These are phyloP conservation scores for Sporothrix pseudoabietina DNA, from an alignment of 2,329 filamentous ascomycete genomes.

Conservation along the genomic window DNA sequence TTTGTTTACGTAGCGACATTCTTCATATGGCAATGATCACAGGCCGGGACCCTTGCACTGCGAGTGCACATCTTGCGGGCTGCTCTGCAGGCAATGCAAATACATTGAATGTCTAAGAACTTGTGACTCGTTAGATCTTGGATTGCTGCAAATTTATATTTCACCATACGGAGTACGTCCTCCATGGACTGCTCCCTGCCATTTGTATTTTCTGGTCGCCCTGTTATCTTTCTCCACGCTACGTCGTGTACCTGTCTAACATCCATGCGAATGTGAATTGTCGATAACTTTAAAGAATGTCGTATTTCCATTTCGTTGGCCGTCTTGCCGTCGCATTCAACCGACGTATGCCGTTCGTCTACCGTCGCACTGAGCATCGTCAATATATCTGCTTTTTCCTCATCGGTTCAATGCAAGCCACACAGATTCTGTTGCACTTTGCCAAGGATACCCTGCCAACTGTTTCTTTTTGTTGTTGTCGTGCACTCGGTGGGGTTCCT, in stretches of 20 bases:
- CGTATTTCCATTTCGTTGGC: not conserved
- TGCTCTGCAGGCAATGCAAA: not conserved
- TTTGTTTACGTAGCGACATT: not conserved
- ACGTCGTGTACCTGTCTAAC: not conserved
- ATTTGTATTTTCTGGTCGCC: not conserved
- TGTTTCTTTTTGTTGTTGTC: not conserved
- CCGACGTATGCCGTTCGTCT: no score
- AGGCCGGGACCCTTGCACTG: not conserved
- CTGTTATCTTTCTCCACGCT: not conserved
- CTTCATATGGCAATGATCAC: not conserved
- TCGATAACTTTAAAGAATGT: not conserved
- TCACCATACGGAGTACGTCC: not conserved
- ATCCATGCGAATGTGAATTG: not conserved
- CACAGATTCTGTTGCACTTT: not conserved
- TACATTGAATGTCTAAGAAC: not conserved
- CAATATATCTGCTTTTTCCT: not conserved
- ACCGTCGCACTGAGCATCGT: not conserved
- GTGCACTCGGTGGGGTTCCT: not conserved
- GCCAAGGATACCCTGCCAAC: no score
- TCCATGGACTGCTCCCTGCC: no score
- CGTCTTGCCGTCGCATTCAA: no score
- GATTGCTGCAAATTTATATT: not conserved
- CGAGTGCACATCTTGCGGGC: no score
- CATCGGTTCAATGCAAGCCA: not conserved
- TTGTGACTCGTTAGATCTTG: not conserved